Evolutionary conservation across 768 basidiomycete species (phyloP), one percentile per base, ranked within the genome.

Genomic region (Tephrocybe sp.): DNA sequence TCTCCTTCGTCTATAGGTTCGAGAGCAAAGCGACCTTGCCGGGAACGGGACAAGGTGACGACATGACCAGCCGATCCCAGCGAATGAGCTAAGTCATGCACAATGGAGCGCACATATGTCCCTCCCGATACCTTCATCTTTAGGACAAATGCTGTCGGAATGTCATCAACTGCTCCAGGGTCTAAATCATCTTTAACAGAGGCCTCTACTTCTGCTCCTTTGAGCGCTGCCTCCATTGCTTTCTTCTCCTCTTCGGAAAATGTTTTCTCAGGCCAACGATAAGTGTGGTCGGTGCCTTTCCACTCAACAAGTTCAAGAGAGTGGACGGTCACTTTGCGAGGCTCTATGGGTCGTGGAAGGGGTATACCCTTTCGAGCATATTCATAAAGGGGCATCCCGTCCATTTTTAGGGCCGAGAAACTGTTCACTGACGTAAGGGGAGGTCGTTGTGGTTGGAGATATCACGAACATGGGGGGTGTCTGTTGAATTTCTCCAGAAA

Each of bases 341-440:
- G 66, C 59, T 94, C 91, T 52, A 99, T 94, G n/a, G 95, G 89
- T 8, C 94, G 84, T 25, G 97, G 97, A 13, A 99, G 79, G 0
- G 94, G 91, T 36, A 86, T 89, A 7, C 89, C 89, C 61, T 86
- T 77, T 2, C 97, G 83, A 16, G 97, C 97, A 62, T 98, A 99
- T 59, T 98, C 94, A 64, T 98, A 92, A 29, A 98, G 66, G 0
- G 92, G 92, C 65, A 80, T 91, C 1, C 97, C 97, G 57, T 98
- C 94, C 94, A 98, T 98, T 68, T 98, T 98, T 29, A 98, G 75
- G 1, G 97, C 97, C 9, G 97, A 98, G 69, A 94, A 99, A 63
- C 95, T 97, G 62, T 23, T 34, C 22, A 42, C 34, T 47, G 37
- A 53, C 36, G 49, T 51, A 53, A 40, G 21, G 16, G 27, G 7